Conservation (phyloP, 2,329 filamentous ascomycete species). For the Calonectria multiphialidica region DNA sequence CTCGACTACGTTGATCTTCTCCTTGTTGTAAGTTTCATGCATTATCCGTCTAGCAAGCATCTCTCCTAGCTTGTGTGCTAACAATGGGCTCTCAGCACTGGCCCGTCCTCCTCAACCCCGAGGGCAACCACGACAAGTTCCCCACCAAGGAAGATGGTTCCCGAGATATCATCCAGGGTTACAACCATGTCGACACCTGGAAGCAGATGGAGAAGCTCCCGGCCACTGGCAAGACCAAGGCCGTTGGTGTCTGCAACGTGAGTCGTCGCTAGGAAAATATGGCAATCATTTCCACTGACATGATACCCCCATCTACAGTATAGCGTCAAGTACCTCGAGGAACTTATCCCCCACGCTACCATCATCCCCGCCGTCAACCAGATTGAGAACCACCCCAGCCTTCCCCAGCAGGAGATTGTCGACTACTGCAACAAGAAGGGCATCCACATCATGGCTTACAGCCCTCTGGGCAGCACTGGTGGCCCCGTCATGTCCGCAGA, state of each 20-base stretch:
- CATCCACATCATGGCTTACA: slow-evolving; percentile 81
- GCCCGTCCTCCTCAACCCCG: slow-evolving; percentile 84
- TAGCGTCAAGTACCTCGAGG: slow-evolving; percentile 66
- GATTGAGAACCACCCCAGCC: slow-evolving; percentile 79
- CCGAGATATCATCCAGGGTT: slow-evolving; percentile 77
- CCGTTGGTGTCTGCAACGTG: slow-evolving; percentile 68
- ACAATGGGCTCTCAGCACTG: slow-evolving; percentile 69
- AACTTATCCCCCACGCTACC: slow-evolving; percentile 62
- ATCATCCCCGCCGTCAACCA: slow-evolving; percentile 77
- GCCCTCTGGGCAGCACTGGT: slow-evolving; percentile 73
- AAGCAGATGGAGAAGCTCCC: slow-evolving; percentile 79
- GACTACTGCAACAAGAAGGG: slow-evolving; percentile 76
- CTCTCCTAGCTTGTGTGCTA: not conserved
- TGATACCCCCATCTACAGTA: slow-evolving; percentile 52
- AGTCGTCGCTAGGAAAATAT: slow-evolving; percentile 8
- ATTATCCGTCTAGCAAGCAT: not conserved
- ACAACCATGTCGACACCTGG: slow-evolving; percentile 83
- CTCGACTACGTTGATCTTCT: slow-evolving; percentile 86
- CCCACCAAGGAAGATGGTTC: slow-evolving; percentile 80
- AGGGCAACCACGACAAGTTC: slow-evolving; percentile 81
- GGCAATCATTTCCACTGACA: slow-evolving; percentile 10
- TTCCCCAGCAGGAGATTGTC: slow-evolving; percentile 79
- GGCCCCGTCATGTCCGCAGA: slow-evolving; percentile 74
- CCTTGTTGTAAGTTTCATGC: slow-evolving; percentile 65
- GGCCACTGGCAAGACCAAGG: slow-evolving; percentile 66